phyloP scores from a whole-genome alignment of 345 rosid species.

The Theobroma cacao region DNA sequence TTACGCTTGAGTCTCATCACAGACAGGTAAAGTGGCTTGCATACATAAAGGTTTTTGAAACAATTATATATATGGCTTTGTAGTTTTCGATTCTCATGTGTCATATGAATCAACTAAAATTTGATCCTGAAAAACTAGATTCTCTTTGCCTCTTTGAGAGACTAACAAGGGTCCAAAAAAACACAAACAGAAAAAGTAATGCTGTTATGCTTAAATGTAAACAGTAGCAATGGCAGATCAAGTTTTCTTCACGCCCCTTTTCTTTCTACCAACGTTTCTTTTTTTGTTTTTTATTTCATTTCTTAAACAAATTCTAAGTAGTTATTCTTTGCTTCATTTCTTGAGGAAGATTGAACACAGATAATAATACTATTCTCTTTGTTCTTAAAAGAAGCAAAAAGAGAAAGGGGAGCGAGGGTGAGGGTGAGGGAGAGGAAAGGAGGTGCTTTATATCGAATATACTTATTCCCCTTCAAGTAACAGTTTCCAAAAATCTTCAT shows the following conservation, averaged over 20 bases:
- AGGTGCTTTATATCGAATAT: neutral
- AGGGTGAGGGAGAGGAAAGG: neutral
- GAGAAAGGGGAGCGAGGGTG: neutral
- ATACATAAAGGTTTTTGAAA: neutral
- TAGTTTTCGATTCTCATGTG: neutral
- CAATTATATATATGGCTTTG: neutral
- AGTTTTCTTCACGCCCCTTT: neutral
- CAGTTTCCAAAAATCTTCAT: neutral
- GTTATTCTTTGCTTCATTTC: neutral
- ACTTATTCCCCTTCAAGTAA: neutral
- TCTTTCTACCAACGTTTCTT: neutral
- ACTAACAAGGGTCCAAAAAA: neutral
- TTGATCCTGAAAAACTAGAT: neutral
- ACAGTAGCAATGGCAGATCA: neutral
- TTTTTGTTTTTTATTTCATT: neutral
- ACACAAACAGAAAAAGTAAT: neutral
- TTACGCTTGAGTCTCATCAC: conserved; percentile 69
- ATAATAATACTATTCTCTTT: neutral
- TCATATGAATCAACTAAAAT: neutral
- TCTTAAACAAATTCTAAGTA: neutral
- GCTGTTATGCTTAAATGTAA: neutral
- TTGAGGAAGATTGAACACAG: neutral
- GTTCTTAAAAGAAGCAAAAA: neutral
- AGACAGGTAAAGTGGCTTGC: conserved; percentile 53
- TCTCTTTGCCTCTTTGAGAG: neutral